These are phyloP conservation scores for Dianthus caryophyllus DNA, from an alignment of 148 eudicot genomes.

Conservation along the genomic window DNA sequence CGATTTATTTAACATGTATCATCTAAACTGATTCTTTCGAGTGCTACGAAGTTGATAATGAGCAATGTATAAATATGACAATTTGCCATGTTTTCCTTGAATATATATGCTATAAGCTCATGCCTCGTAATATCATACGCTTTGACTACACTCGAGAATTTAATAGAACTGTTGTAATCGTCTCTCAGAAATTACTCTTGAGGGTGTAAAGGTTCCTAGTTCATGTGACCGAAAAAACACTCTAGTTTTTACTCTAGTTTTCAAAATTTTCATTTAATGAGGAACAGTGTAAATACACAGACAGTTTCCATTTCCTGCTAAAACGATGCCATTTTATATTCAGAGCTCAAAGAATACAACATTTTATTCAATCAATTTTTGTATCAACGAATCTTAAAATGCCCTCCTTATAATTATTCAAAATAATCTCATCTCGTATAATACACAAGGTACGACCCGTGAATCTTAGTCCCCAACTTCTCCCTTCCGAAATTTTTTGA, in stretches of 20 bases:
- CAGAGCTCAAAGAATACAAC: constrained; percentile 21
- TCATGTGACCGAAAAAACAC: not conserved
- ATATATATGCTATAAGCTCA: not conserved
- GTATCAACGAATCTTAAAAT: constrained; percentile 19
- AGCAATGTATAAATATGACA: constrained; percentile 4
- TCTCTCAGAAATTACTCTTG: too few relatives aligned
- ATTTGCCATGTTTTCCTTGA: not conserved
- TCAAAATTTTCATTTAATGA: not conserved
- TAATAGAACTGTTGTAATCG: too few relatives aligned
- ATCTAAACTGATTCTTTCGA: not conserved
- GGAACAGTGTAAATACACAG: not conserved
- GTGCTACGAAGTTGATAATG: not conserved
- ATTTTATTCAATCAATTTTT: constrained; percentile 18
- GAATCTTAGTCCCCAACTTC: not conserved
- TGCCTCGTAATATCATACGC: too few relatives aligned
- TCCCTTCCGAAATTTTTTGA: not conserved
- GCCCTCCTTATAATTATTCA: constrained; percentile 25
- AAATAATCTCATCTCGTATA: constrained; percentile 22
- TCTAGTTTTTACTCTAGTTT: not conserved
- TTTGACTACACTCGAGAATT: too few relatives aligned
- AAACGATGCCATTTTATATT: constrained; percentile 16
- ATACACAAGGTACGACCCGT: constrained; percentile 25
- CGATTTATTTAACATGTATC: not conserved
- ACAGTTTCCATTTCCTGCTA: constrained; percentile 10
- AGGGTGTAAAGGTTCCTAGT: too few relatives aligned